Percentiles rank a stretch among this genome's conserved stretches.
Evolutionary conservation across 2,329 filamentous ascomycete genomes (phyloP).

Genomic region (Pseudocercospora pini-densiflorae): DNA sequence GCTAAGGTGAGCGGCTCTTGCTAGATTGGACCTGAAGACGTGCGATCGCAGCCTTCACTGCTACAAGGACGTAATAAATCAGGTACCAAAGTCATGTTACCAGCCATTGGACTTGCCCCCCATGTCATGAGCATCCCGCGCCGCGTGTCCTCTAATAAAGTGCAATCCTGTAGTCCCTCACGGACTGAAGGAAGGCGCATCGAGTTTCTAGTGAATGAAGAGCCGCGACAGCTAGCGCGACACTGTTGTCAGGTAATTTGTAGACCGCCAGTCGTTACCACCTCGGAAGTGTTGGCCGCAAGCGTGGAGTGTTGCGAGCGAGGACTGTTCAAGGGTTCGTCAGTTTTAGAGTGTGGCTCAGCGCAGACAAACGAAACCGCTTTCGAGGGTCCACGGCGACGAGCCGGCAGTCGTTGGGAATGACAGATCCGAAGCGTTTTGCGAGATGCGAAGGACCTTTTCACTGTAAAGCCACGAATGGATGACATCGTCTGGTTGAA

Average conservation of each 20-base stretch:
- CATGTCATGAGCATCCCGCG: neutral
- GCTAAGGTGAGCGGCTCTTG: no score
- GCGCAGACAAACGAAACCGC: neutral
- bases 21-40: no score
- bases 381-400: neutral
- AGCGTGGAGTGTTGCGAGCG: neutral
- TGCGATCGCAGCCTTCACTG: no score
- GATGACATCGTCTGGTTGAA: neutral
- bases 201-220: neutral
- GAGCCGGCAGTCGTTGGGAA: neutral
- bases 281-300: neutral
- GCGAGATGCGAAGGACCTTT: neutral
- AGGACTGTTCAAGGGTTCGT: no score
- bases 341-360: no score
- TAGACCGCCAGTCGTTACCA: neutral
- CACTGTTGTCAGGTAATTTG: neutral
- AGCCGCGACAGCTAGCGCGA: neutral
- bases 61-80: neutral
- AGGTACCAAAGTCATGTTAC: no score
- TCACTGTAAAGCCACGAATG: neutral
- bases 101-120: no score
- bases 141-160: neutral
- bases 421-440: constrained; percentile 1
- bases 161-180: neutral
- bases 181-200: constrained; percentile 4